A percentile compares a stretch with the other conserved stretches of the same genome.
These are phyloP conservation scores for Phanerochaete carnosa DNA, from an alignment of 768 basidiomycete genomes.

Conservation along the genomic window DNA sequence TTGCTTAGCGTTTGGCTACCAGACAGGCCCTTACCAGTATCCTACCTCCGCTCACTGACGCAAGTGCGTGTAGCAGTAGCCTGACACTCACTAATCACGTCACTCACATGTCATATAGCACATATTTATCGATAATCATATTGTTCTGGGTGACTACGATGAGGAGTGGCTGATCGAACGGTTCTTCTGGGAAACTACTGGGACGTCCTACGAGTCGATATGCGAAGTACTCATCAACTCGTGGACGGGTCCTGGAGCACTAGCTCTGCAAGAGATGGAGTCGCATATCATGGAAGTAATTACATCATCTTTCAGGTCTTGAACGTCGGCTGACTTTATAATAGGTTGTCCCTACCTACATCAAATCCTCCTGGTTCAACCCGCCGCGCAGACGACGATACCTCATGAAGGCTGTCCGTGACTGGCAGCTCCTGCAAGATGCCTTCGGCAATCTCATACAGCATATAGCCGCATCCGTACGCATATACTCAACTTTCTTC, in stretches of 20 bases:
- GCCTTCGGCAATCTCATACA: slow-evolving; percentile 29
- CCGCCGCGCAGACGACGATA: slow-evolving; percentile 63
- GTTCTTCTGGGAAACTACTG: slow-evolving; percentile 63
- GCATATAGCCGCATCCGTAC: slow-evolving; percentile 16
- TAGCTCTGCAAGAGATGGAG: slow-evolving; percentile 38
- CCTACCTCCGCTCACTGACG: slow-evolving; percentile 61
- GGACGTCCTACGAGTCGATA: slow-evolving; percentile 48
- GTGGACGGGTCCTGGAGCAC: slow-evolving; percentile 36
- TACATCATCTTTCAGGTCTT: not conserved
- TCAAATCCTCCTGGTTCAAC: slow-evolving; percentile 65
- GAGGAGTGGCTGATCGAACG: slow-evolving; percentile 56
- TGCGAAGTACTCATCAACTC: slow-evolving; percentile 33
- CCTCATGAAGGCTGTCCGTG: slow-evolving; percentile 57
- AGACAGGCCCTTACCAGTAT: slow-evolving; percentile 35
- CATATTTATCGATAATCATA: slow-evolving; percentile 52
- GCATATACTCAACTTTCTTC: not conserved
- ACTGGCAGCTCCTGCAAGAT: slow-evolving; percentile 68
- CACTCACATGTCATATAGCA: slow-evolving; percentile 35
- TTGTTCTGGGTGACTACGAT: slow-evolving; percentile 48
- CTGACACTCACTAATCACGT: not conserved
- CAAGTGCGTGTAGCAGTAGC: slow-evolving; percentile 44
- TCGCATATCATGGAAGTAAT: slow-evolving; percentile 35
- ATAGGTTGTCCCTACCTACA: slow-evolving; percentile 57
- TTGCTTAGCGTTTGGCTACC: slow-evolving; percentile 47
- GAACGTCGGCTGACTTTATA: not conserved